These are phyloP conservation scores for Polychaeton citri DNA, from an alignment of 2,329 filamentous ascomycete genomes.

Conservation along the genomic window DNA sequence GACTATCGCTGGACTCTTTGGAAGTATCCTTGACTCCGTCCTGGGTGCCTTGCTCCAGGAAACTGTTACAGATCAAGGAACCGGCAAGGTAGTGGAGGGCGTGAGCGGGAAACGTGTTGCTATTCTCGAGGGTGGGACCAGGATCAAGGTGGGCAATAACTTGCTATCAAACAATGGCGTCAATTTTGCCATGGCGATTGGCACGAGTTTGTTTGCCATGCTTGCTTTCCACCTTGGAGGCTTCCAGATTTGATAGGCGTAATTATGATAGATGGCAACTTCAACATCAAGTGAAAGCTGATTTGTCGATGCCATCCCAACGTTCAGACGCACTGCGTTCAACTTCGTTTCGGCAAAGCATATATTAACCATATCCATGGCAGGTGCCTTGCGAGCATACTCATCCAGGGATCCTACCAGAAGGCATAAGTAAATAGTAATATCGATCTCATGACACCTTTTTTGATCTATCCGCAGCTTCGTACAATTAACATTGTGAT, in stretches of 20 bases:
- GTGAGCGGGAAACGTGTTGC: slow-evolving; percentile 40
- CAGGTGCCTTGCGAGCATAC: too few species aligned
- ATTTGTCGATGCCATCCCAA: too few species aligned
- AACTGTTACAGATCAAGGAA: slow-evolving; percentile 70
- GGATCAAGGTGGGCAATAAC: slow-evolving; percentile 52
- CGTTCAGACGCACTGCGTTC: too few species aligned
- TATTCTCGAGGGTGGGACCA: slow-evolving; percentile 16
- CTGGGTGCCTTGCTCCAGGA: slow-evolving; percentile 76
- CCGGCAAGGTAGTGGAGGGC: slow-evolving; percentile 81
- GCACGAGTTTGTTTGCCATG: slow-evolving; percentile 72
- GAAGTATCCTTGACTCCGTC: slow-evolving; percentile 76
- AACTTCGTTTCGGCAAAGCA: too few species aligned
- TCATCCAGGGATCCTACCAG: too few species aligned
- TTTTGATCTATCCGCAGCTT: too few species aligned
- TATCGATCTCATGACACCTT: too few species aligned
- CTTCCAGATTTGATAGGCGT: not conserved
- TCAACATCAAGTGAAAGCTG: too few species aligned
- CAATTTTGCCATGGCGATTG: slow-evolving; percentile 79
- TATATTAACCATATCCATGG: too few species aligned
- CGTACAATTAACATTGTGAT: too few species aligned
- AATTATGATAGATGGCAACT: too few species aligned
- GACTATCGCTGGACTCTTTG: slow-evolving; percentile 59
- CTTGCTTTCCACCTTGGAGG: slow-evolving; percentile 13
- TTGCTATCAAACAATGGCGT: slow-evolving; percentile 90
- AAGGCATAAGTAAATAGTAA: too few species aligned